Evolutionary conservation across 2,329 filamentous ascomycete species (phyloP), one percentile per base, ranked within the genome.

Genomic region (Aspergillus awamori): DNA sequence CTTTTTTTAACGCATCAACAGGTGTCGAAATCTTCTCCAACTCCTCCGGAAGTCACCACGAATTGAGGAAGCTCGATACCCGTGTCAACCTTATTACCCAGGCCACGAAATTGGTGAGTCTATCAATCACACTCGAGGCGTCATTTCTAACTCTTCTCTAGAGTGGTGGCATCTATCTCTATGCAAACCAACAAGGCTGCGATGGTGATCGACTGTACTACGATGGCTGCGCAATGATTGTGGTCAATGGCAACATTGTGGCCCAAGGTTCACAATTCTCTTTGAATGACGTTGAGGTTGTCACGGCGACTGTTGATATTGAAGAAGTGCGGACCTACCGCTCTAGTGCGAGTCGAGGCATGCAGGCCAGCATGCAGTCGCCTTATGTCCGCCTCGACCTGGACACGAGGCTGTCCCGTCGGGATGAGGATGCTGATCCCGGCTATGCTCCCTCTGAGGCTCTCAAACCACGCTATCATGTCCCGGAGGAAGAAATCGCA

Each of bases 11-110:
- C 33, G 26, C 4, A 7, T 11, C 4, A 15, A 8, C 87, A 67
- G 91, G 91, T 4, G 86, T 87, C 5, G 91, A 92, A 69, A 87
- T 92, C 58, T 84, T 91, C 64, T 86, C 86, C 8, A 94, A 94
- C 74, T 86, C 83, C 3, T 87, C 83, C 57, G 90, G 87, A 6
- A 87, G 82, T 11, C 91, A 94, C 72, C 86, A 87, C 69, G 84
- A 87, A 66, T 76, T 92, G 8, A 80, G 87, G 17, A 92, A 92
- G 72, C 82, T 92, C 0, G 78, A 88, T 60, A 85, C 80, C 0
- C 79, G 88, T 2, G 77, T 92, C 28, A 82, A 86, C 5, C 77
- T 93, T 5, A 92, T 92, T 57, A 78, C 80, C 1, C 84, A 90
- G 67, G 87, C 87, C 0, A 92, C 89, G 0, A 78, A 69, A 53